A percentile compares a stretch with the other conserved stretches of the same genome.
Evolutionary conservation across 768 basidiomycete species (phyloP).

Genomic region (Flagelloscypha sp.): DNA sequence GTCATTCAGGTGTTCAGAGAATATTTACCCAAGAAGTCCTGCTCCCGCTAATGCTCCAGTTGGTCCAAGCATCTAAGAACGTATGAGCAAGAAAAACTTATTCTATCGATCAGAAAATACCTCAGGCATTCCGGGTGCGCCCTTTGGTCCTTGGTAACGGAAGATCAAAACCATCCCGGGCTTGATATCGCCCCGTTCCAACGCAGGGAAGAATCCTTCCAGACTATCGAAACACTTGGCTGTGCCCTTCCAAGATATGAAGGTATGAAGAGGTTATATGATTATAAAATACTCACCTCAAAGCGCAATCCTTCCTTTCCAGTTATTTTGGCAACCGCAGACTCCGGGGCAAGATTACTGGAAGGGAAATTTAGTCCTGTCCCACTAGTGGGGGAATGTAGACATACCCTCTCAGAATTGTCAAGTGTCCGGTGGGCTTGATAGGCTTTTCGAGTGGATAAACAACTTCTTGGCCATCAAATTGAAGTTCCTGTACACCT

Average conservation of each 20-base stretch:
- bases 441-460: constrained; percentile 67
- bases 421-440: constrained; percentile 80
- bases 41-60: constrained; percentile 82
- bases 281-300: constrained; percentile 39
- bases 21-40: no score
- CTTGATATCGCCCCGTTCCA: constrained; percentile 68
- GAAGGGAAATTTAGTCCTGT: no score
- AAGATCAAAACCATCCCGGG: constrained; percentile 72
- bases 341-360: constrained; percentile 81
- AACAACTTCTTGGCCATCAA: constrained; percentile 72
- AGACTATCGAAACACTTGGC: constrained; percentile 77
- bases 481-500: constrained; percentile 65
- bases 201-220: constrained; percentile 63
- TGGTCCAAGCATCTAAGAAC: constrained; percentile 39
- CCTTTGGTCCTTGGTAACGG: constrained; percentile 85
- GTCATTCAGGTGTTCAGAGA: no score
- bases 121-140: constrained; percentile 91
- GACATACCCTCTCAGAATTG: constrained; percentile 82
- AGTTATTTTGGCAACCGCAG: constrained; percentile 87
- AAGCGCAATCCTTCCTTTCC: constrained; percentile 86
- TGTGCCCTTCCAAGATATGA: constrained; percentile 36
- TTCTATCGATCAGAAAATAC: constrained; percentile 35
- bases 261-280: neutral
- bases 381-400: no score
- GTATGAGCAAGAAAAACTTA: constrained; percentile 5